Conservation (phyloP, 129 eudicot genomes). For the Heracleum sosnowskyi region DNA sequence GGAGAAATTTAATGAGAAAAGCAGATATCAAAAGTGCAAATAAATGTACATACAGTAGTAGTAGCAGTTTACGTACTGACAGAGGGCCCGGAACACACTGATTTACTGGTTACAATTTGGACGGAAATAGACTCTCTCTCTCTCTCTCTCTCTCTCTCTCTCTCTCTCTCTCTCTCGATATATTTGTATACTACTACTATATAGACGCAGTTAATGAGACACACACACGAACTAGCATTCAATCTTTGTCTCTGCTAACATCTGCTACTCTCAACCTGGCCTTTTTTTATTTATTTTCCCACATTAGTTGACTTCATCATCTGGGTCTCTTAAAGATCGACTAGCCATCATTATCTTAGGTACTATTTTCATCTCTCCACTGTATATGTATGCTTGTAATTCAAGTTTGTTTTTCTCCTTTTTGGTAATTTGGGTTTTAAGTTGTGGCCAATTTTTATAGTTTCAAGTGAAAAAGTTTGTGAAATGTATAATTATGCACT, state of each 20-base stretch:
- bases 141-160: slow-evolving; percentile 4
- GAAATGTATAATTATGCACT: not conserved
- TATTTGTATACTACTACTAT: not conserved
- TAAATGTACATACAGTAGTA: not conserved
- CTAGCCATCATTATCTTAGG: not conserved
- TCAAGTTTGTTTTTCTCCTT: not conserved
- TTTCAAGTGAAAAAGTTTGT: not conserved
- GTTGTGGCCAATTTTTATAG: not conserved
- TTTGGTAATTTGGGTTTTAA: not conserved
- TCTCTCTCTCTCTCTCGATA: slow-evolving; percentile 8
- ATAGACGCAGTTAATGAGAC: slow-evolving; percentile 1
- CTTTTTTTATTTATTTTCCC: not conserved
- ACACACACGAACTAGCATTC: slow-evolving; percentile 14
- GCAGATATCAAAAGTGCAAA: not conserved
- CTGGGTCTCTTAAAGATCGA: not conserved
- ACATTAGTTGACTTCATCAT: not conserved
- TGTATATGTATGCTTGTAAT: not conserved
- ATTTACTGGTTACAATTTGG: slow-evolving; percentile 11
- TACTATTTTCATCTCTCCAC: not conserved
- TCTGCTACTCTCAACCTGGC: slow-evolving; percentile 7
- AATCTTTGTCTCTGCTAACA: slow-evolving; percentile 10
- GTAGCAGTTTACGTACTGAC: not conserved
- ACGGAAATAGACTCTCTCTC: slow-evolving; percentile 12
- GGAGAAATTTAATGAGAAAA: no score
- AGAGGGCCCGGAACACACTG: slow-evolving; percentile 22